phyloP scores from a whole-genome alignment of 352 stramenopile species.

The Phytophthora idaei region DNA sequence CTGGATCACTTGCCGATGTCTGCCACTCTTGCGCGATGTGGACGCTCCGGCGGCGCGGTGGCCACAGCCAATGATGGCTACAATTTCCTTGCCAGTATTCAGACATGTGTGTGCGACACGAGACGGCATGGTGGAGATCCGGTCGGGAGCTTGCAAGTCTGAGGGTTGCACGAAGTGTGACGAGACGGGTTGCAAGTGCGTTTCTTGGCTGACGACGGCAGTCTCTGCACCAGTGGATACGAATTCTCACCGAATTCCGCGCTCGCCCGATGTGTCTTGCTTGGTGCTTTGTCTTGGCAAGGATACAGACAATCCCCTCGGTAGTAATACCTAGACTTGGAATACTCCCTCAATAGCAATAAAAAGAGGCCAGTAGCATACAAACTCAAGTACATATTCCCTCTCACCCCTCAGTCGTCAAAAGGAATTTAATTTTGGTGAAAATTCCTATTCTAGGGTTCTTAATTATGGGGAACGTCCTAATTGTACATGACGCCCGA shows the following conservation, averaged over 20 bases:
- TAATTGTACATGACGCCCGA: too few species aligned
- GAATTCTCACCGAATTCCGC: conserved; percentile 26
- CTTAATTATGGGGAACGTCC: too few species aligned
- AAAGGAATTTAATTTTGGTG: too few species aligned
- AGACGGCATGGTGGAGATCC: conserved; percentile 23
- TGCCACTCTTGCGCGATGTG: conserved; percentile 22
- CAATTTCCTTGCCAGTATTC: conserved; percentile 3
- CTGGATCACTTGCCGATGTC: conserved; percentile 3
- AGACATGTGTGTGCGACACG: conserved; percentile 19
- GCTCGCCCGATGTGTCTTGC: conserved; percentile 20
- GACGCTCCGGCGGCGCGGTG: conserved; percentile 6
- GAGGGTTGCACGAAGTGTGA: conserved; percentile 31
- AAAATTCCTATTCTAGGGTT: too few species aligned
- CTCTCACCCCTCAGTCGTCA: too few species aligned
- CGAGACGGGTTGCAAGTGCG: conserved; percentile 25
- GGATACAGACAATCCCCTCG: conserved; percentile 5
- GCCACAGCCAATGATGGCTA: conserved; percentile 19
- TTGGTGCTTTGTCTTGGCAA: conserved; percentile 5
- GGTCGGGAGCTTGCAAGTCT: conserved; percentile 17
- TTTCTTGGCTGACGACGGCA: conserved; percentile 27
- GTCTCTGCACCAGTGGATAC: conserved; percentile 25
- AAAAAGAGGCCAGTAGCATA: too few species aligned
- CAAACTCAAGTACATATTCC: too few species aligned
- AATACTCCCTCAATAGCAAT: too few species aligned
- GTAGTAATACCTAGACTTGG: too few species aligned